Conservation (phyloP, 192 early-diverging fungal genomes). For the Linnemannia elongata region DNA sequence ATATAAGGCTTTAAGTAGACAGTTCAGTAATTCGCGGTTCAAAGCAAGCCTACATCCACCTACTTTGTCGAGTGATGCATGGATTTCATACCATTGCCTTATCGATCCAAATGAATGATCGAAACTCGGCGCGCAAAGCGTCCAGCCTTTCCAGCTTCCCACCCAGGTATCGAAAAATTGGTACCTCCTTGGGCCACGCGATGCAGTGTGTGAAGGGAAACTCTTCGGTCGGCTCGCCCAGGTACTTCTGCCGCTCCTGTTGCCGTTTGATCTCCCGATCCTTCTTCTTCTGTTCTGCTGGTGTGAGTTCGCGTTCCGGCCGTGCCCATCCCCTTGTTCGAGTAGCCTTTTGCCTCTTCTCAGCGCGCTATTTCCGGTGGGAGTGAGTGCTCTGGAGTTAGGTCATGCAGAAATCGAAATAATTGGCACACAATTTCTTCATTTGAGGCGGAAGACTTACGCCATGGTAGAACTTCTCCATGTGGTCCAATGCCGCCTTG, state of each 20-base stretch:
- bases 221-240: slow-evolving; percentile 6
- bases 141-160: slow-evolving; percentile 22
- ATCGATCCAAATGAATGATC: slow-evolving; percentile 47
- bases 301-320: slow-evolving; percentile 40
- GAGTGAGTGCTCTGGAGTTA: background rate
- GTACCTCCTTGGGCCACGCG: slow-evolving; percentile 26
- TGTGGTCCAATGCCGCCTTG: slow-evolving; percentile 18
- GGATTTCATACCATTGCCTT: slow-evolving; percentile 11
- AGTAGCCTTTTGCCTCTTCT: slow-evolving; percentile 19
- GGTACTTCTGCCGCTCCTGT: slow-evolving; percentile 20
- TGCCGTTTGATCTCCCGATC: slow-evolving; percentile 9
- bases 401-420: background rate
- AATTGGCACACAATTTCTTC: background rate
- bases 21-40: background rate
- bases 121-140: slow-evolving; percentile 24
- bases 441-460: slow-evolving; percentile 7
- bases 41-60: background rate
- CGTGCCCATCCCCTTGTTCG: slow-evolving; percentile 40
- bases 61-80: background rate
- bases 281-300: slow-evolving; percentile 31
- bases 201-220: slow-evolving; percentile 24
- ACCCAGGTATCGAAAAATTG: slow-evolving; percentile 20
- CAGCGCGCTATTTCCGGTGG: slow-evolving; percentile 15
- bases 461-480: slow-evolving; percentile 20
- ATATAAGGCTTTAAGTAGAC: background rate